Percentiles rank a stretch among this genome's conserved stretches.
Evolutionary conservation across 1,139 yeast species (phyloP).

Genomic region (Debaryomyces robertsiae): DNA sequence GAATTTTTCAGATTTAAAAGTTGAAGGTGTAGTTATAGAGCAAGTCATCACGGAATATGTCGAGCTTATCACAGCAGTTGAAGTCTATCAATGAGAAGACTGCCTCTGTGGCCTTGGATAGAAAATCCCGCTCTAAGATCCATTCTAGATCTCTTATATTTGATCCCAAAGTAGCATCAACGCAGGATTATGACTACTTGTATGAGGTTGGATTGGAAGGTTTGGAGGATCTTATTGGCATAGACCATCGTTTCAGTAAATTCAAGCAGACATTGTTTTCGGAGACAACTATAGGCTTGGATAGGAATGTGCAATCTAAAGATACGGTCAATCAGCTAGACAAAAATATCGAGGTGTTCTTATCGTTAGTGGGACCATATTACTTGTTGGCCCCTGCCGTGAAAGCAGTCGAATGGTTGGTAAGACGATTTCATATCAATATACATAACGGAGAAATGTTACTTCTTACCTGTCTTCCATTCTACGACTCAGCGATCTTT

Average conservation of each 20-base stretch:
- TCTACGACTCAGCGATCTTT: conserved; percentile 72
- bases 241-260: conserved; percentile 73
- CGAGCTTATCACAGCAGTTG: conserved; percentile 78
- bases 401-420: conserved; percentile 91
- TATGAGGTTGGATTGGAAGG: conserved; percentile 76
- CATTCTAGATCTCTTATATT: conserved; percentile 88
- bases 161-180: conserved; percentile 84
- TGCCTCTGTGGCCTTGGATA: conserved; percentile 78
- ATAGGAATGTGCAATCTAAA: conserved; percentile 74
- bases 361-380: conserved; percentile 73
- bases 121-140: conserved; percentile 81
- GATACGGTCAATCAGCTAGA: conserved; percentile 78
- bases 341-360: conserved; percentile 71
- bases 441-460: conserved; percentile 75
- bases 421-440: conserved; percentile 88
- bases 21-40: no score
- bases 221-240: conserved; percentile 63
- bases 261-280: conserved; percentile 78
- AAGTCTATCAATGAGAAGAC: conserved; percentile 67
- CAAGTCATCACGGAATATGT: conserved; percentile 38
- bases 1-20: conserved; percentile 1
- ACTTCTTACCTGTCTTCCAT: conserved; percentile 73
- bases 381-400: conserved; percentile 75
- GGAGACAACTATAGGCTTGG: conserved; percentile 75
- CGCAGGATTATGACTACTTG: conserved; percentile 88